These are phyloP conservation scores for Trypanosoma lewisi DNA, from an alignment of 208 protist species.

Conservation along the genomic window DNA sequence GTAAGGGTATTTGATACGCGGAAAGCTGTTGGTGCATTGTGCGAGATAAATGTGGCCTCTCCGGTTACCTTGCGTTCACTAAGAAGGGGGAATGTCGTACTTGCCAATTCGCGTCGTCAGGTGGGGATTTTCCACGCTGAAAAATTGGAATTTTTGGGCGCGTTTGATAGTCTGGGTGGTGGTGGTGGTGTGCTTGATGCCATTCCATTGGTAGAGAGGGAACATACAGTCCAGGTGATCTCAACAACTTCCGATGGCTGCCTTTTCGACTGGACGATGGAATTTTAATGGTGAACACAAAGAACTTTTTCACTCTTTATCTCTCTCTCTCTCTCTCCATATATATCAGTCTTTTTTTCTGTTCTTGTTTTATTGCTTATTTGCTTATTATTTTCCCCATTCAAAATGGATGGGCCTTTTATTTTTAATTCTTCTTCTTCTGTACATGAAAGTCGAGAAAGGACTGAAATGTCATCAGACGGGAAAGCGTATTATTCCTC, in stretches of 20 bases:
- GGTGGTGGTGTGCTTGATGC: slow-evolving; percentile 18
- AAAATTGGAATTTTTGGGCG: slow-evolving; percentile 18
- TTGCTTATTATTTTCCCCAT: neutral
- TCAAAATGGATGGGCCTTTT: no score
- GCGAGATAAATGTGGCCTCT: slow-evolving; percentile 7
- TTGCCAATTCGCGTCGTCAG: slow-evolving; percentile 18
- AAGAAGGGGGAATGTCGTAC: slow-evolving; percentile 4
- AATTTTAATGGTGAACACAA: no score
- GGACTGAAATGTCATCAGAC: neutral
- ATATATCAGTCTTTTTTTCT: no score
- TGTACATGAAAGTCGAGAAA: neutral
- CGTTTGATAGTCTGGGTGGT: slow-evolving; percentile 10
- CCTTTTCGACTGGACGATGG: slow-evolving; percentile 13
- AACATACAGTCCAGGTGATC: slow-evolving; percentile 9
- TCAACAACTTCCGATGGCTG: slow-evolving; percentile 15
- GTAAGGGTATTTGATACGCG: slow-evolving; percentile 10
- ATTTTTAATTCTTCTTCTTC: neutral
- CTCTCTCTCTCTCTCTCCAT: no score
- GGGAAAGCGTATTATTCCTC: neutral
- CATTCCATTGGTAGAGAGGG: neutral
- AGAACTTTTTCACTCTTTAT: no score
- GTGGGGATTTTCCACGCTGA: slow-evolving; percentile 14
- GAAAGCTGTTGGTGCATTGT: neutral
- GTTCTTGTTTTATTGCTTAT: slow-evolving; percentile 3
- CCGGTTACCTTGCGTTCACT: slow-evolving; percentile 13